Base-by-base conservation (phyloP, 495 filamentous ascomycete genomes). In the Cladorrhinum samala region DNA sequence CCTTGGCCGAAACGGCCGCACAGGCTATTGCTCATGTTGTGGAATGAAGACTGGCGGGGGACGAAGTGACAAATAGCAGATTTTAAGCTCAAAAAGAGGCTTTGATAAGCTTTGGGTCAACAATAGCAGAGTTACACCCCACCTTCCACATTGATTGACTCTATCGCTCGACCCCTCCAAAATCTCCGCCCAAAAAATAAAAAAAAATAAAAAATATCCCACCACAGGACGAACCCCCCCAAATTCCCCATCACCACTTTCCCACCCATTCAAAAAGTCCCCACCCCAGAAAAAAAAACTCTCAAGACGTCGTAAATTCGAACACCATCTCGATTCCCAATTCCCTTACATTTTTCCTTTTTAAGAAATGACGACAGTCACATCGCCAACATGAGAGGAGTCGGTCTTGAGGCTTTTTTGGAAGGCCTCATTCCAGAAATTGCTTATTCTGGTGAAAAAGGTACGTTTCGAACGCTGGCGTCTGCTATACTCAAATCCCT, bases 361-460 rank as follows among this genome's bases (percentile, higher is more conserved):
- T 7, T 3, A 16, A 47, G 24, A 47, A 47, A 47, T 25, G 24
- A 47, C 30, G 14, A 3, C 45, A 41, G n/a, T 8, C 39, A 8
- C 33, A 20, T 49, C 23, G 41, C 38, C 57, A 68, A 49, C n/a
- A 91, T 91, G 88, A 68, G 49, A 38, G 80, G 73, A 49, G 73
- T 68, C 46, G 79, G 80, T 54, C 69, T 88, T 49, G 85, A 89
- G 66, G 81, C 81, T 52, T 69, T 93, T 67, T 82, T 91, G 44
- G 78, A 85, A 57, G 83, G 80, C 62, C 68, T 91, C 44, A 69
- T 92, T 42, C 77, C 78, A 17, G 85, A 87, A 72, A 84, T 92
- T 63, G 86, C 87, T 6, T 75, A 73, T 60, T 72, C 69, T 48
- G 87, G 88, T 25, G 77, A 79, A 53, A 74, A 79, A 72, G 88